phyloP scores from a whole-genome alignment of 73 alveolate species.

The Paramecium pentaurelia region DNA sequence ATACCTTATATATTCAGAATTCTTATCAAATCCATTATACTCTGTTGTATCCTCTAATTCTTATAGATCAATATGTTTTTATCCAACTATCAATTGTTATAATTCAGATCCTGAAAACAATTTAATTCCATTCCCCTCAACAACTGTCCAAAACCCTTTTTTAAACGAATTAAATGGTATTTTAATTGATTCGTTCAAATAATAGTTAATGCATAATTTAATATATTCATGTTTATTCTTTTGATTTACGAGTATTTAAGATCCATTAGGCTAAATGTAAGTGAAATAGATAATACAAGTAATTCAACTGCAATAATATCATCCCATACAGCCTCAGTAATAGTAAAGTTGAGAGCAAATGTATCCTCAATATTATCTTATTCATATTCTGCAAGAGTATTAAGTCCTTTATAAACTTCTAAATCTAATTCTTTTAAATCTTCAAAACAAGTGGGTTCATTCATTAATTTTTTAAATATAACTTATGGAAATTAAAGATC shows the following conservation, averaged over 20 bases:
- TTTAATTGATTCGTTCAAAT: slow-evolving; percentile 79
- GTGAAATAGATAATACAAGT: background rate
- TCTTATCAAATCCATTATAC: slow-evolving; percentile 67
- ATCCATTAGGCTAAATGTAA: slow-evolving; percentile 79
- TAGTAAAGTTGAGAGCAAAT: slow-evolving; percentile 30
- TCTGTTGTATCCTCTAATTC: slow-evolving; percentile 59
- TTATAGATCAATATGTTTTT: slow-evolving; percentile 49
- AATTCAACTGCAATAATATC: background rate
- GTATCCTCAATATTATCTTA: slow-evolving; percentile 85
- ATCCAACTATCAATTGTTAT: slow-evolving; percentile 51
- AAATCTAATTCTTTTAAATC: slow-evolving; percentile 85
- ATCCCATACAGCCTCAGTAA: background rate
- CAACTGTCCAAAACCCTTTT: slow-evolving; percentile 51
- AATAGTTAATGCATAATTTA: slow-evolving; percentile 81
- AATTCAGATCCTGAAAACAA: slow-evolving; percentile 45
- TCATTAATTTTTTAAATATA: slow-evolving; percentile 87
- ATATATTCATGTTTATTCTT: slow-evolving; percentile 90
- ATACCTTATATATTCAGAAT: slow-evolving; percentile 28
- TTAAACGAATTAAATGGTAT: slow-evolving; percentile 68
- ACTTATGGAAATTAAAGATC: slow-evolving; percentile 92
- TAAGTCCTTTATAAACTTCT: slow-evolving; percentile 67
- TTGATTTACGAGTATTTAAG: slow-evolving; percentile 78
- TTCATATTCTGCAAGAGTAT: slow-evolving; percentile 60
- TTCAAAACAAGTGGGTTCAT: slow-evolving; percentile 66
- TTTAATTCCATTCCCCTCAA: slow-evolving; percentile 33